A percentile compares a stretch with the other conserved stretches of the same genome.
These are phyloP conservation scores for Parsonsia alboflavescens DNA, from an alignment of 257 asterid genomes.

Conservation along the genomic window DNA sequence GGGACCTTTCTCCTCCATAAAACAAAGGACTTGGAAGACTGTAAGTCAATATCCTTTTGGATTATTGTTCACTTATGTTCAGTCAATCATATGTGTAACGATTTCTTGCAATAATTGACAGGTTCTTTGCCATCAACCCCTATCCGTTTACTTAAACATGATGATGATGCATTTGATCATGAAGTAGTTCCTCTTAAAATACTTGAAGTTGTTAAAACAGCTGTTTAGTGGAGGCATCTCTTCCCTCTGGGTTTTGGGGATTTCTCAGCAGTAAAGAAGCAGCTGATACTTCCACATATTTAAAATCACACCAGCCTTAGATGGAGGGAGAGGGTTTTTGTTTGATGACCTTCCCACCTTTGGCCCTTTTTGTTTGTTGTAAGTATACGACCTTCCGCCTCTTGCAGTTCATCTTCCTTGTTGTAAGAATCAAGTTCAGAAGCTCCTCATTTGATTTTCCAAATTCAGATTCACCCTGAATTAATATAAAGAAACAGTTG, in stretches of 20 bases:
- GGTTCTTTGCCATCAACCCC: conserved; percentile 14
- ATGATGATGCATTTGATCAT: conserved; percentile 12
- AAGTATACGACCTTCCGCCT: background rate
- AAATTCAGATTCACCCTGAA: background rate
- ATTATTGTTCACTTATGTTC: background rate
- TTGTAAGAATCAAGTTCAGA: background rate
- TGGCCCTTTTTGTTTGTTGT: too few relatives aligned
- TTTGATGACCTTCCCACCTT: too few relatives aligned
- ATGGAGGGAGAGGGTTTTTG: background rate
- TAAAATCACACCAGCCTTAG: background rate
- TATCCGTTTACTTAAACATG: conserved; percentile 18
- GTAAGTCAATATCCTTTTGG: conserved; percentile 5
- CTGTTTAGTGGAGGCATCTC: background rate
- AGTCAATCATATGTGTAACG: too few relatives aligned
- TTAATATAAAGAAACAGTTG: background rate
- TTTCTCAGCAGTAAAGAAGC: background rate
- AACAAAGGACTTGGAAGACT: conserved; percentile 31
- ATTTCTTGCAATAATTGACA: conserved; percentile 7
- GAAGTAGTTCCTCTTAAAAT: conserved; percentile 30
- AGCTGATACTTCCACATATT: background rate
- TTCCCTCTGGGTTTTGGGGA: background rate
- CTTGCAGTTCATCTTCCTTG: background rate
- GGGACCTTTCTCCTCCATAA: conserved; percentile 42
- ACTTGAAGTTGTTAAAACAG: conserved; percentile 14
- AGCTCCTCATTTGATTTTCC: background rate